Conservation (phyloP, 1,284 basidiomycete species). For the Ustilago bromivora region DNA sequence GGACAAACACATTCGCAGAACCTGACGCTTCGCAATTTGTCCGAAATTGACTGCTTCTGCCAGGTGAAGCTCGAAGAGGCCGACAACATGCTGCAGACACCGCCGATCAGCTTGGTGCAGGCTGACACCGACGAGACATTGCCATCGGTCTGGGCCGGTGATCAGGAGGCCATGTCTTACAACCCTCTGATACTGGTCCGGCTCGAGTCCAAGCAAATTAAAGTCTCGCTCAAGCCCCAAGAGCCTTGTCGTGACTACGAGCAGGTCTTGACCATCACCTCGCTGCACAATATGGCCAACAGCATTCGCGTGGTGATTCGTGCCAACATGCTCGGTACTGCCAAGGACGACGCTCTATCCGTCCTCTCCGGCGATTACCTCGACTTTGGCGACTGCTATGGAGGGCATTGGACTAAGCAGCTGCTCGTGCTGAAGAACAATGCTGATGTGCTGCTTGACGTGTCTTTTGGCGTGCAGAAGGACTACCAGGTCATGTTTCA, state of each 20-base stretch:
- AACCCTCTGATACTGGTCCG: conserved; percentile 32
- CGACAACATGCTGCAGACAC: conserved; percentile 58
- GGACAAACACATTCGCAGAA: conserved; percentile 53
- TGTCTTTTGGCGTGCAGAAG: conserved; percentile 70
- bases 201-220: conserved; percentile 41
- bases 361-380: conserved; percentile 71
- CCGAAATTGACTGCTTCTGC: conserved; percentile 66
- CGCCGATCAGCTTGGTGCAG: conserved; percentile 47
- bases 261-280: conserved; percentile 64
- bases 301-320: conserved; percentile 61
- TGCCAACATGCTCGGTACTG: conserved; percentile 66
- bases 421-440: conserved; percentile 72
- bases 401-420: conserved; percentile 72
- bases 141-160: conserved; percentile 48
- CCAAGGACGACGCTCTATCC: conserved; percentile 70
- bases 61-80: conserved; percentile 63
- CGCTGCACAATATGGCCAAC: conserved; percentile 61
- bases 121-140: conserved; percentile 34
- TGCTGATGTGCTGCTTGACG: conserved; percentile 71
- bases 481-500: conserved; percentile 72
- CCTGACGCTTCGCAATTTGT: conserved; percentile 55
- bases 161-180: conserved; percentile 39
- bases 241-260: conserved; percentile 64
- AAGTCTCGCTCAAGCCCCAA: conserved; percentile 49
- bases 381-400: conserved; percentile 72